Percentiles rank a stretch among this genome's conserved stretches.
These are phyloP conservation scores for Amanita muscaria DNA, from an alignment of 768 basidiomycete species.

Conservation along the genomic window DNA sequence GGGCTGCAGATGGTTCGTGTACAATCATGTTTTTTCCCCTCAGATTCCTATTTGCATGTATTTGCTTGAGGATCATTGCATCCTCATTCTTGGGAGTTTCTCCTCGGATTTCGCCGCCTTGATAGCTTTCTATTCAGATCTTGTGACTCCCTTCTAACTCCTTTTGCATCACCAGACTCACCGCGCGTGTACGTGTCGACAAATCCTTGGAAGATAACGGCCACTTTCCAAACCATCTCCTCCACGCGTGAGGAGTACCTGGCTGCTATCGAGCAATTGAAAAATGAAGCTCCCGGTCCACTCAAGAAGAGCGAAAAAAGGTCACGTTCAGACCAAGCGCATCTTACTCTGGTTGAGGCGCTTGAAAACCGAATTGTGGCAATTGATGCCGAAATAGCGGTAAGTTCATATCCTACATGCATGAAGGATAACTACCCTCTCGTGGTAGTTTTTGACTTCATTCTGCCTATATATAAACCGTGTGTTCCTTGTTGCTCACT, in stretches of 20 bases:
- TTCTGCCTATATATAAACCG: conserved; percentile 1
- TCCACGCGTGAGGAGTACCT: conserved; percentile 70
- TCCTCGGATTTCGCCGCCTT: conserved; percentile 28
- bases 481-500: conserved; percentile 4
- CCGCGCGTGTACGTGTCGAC: conserved; percentile 77
- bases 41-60: conserved; percentile 57
- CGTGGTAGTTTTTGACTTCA: too few species aligned
- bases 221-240: conserved; percentile 63
- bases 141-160: conserved; percentile 20
- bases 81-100: conserved; percentile 35
- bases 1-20: conserved; percentile 85
- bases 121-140: conserved; percentile 17
- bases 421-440: too few species aligned
- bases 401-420: conserved; percentile 34
- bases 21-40: conserved; percentile 25
- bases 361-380: conserved; percentile 57
- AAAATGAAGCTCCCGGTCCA: conserved; percentile 36
- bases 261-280: conserved; percentile 53
- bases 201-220: conserved; percentile 85
- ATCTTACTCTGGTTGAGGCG: conserved; percentile 49
- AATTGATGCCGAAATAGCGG: conserved; percentile 63
- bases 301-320: conserved; percentile 39
- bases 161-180: conserved; percentile 50
- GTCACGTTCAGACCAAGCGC: conserved; percentile 49
- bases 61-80: conserved; percentile 47